Evolutionary conservation across 169 alveolate species (phyloP).

Genomic region (Plasmodium berghei): DNA sequence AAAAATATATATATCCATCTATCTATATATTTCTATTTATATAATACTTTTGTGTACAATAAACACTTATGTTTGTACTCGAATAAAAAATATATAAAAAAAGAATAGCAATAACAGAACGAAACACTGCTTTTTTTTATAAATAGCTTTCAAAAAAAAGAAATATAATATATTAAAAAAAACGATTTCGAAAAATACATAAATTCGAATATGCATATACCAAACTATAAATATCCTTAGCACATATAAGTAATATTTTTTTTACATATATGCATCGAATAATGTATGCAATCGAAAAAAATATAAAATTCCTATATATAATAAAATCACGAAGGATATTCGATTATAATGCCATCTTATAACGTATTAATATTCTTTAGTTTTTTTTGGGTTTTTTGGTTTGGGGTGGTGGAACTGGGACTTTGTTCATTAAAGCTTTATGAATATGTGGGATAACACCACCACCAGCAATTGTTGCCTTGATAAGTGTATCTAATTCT

Average conservation of each 20-base stretch:
- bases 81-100: slow-evolving; percentile 5
- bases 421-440: slow-evolving; percentile 92
- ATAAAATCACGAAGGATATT: no score
- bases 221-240: no score
- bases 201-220: slow-evolving; percentile 5
- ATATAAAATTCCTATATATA: no score
- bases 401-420: slow-evolving; percentile 84
- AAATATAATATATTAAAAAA: slow-evolving; percentile 33
- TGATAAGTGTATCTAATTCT: slow-evolving; percentile 97
- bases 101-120: slow-evolving; percentile 32
- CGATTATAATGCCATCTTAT: neutral
- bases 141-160: slow-evolving; percentile 35
- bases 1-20: slow-evolving; percentile 6
- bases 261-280: no score
- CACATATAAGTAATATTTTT: no score
- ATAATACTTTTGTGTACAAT: slow-evolving; percentile 18
- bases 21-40: slow-evolving; percentile 12
- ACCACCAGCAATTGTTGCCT: slow-evolving; percentile 99
- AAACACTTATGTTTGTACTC: neutral
- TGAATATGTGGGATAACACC: slow-evolving; percentile 99
- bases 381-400: slow-evolving; percentile 82
- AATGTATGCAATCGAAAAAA: no score
- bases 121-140: slow-evolving; percentile 17
- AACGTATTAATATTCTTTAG: slow-evolving; percentile 13
- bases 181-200: slow-evolving; percentile 18